Percentiles rank a stretch among this genome's conserved stretches.
phyloP scores from a whole-genome alignment of 305 asterid genomes.

The Fraxinus albicans region DNA sequence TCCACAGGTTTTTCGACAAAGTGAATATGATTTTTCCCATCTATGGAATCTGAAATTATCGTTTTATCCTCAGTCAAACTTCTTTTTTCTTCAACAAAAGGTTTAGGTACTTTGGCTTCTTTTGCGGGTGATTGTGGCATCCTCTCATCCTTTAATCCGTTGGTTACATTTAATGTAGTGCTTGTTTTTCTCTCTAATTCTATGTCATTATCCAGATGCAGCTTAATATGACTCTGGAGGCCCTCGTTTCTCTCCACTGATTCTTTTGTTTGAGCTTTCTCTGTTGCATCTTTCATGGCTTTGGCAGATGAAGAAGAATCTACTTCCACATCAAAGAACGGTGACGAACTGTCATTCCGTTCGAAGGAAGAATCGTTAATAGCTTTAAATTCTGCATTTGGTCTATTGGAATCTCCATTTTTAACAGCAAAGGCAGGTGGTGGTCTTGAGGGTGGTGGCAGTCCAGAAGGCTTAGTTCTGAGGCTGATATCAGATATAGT shows the following conservation, averaged over 20 bases:
- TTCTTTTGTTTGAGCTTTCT: constrained; percentile 44
- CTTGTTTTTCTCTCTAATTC: constrained; percentile 38
- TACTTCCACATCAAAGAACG: constrained; percentile 51
- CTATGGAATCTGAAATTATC: constrained; percentile 31
- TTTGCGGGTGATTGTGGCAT: constrained; percentile 23
- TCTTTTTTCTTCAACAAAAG: constrained; percentile 35
- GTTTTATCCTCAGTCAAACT: constrained; percentile 23
- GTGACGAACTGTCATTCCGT: constrained; percentile 34
- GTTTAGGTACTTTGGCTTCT: constrained; percentile 23
- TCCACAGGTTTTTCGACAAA: constrained; percentile 31
- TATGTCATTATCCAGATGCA: constrained; percentile 29
- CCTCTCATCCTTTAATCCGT: constrained; percentile 24
- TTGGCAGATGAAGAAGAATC: constrained; percentile 46
- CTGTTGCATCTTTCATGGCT: constrained; percentile 32
- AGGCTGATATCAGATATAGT: constrained; percentile 73
- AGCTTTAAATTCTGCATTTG: constrained; percentile 36
- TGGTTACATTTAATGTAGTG: constrained; percentile 16
- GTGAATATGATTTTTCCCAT: constrained; percentile 23
- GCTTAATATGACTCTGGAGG: constrained; percentile 22
- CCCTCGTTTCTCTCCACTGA: constrained; percentile 34
- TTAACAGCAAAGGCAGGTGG: constrained; percentile 64
- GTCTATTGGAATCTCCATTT: constrained; percentile 32
- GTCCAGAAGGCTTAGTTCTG: constrained; percentile 70
- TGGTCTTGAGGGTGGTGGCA: constrained; percentile 87
- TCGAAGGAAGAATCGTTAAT: constrained; percentile 46